A percentile compares a stretch with the other conserved stretches of the same genome.
These are phyloP conservation scores for Aspergillus pseudoterreus DNA, from an alignment of 2,329 filamentous ascomycete genomes.

Conservation along the genomic window DNA sequence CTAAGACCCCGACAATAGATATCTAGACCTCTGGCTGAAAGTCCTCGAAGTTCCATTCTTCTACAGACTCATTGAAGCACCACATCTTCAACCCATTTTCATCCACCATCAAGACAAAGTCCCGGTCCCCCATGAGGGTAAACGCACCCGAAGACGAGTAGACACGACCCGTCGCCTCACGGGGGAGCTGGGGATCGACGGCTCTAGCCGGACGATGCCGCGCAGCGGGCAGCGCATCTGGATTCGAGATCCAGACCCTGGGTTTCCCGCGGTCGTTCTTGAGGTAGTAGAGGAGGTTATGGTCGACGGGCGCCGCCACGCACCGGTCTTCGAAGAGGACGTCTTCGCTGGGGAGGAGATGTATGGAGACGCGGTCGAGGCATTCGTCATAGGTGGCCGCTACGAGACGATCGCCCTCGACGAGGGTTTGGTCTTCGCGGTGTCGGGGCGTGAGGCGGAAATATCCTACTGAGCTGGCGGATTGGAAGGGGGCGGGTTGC, in stretches of 20 bases:
- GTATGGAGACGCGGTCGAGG: slow-evolving; percentile 9
- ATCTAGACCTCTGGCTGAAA: no score
- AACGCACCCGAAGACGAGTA: slow-evolving; percentile 3
- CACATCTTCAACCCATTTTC: slow-evolving; percentile 16
- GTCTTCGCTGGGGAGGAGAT: slow-evolving; percentile 7
- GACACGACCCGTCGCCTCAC: slow-evolving; percentile 8
- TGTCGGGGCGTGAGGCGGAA: neutral
- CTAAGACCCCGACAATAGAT: no score
- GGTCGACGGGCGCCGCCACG: slow-evolving; percentile 8
- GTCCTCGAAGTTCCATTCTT: neutral
- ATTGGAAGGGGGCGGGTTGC: neutral
- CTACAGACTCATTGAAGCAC: slow-evolving; percentile 19
- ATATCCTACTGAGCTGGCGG: neutral
- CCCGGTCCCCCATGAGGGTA: slow-evolving; percentile 16
- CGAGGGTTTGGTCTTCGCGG: no score
- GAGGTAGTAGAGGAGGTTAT: slow-evolving; percentile 17
- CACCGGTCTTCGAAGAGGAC: slow-evolving; percentile 4
- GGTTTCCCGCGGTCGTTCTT: slow-evolving; percentile 15
- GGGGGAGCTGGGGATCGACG: slow-evolving; percentile 10
- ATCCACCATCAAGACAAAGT: slow-evolving; percentile 15
- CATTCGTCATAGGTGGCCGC: slow-evolving; percentile 9
- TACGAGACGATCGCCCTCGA: neutral
- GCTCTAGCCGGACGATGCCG: slow-evolving; percentile 10
- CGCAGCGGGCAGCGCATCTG: neutral
- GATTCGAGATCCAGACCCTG: slow-evolving; percentile 17